Evolutionary conservation across 2,329 filamentous ascomycete genomes (phyloP), one percentile per base, ranked within the genome.

Genomic region (Hymenoscyphus linearis): DNA sequence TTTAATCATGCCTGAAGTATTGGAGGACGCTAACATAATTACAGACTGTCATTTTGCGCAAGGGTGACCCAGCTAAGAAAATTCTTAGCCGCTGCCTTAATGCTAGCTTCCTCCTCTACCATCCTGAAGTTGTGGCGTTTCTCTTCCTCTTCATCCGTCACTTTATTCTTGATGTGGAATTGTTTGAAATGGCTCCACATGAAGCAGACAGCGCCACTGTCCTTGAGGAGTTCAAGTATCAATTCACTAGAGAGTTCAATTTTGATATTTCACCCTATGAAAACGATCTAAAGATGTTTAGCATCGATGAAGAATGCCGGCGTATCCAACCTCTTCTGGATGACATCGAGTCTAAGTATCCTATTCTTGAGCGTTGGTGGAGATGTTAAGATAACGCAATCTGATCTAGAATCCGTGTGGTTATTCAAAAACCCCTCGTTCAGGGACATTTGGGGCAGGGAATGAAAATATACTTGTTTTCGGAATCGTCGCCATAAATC

Each of bases 161-260:
- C 55, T 56, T 63, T 22, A 64, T 71, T 40, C 36, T 61, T 3
- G 56, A 68, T 22, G 18, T 55, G 2, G 53, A 58, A 7, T 34
- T 56, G 18, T 68, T 68, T 52, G 52, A 59, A 3, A 54, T 40
- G 44, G 62, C 60, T 25, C 58, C 60, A 13, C 62, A 63, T 3
- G 58, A 37, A 14, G 62, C 62, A n/a, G 44, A 58, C 16, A 54
- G 56, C 14, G 18, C 31, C 7, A 44, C 60, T 7, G 62, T 71
- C 25, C 35, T 64, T 2, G 25, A 31, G 16, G 68, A 69, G 52
- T 70, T 70, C 57, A 55, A 62, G 4, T 22, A 63, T 10, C 69
- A 70, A 57, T 70, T 68, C 52, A 37, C 50, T 16, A 63, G 60
- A 4, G 69, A 70, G 44, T 70, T 69, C 26, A 36, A 37, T n/a